Evolutionary conservation across 2,329 filamentous ascomycete species (phyloP), one percentile per base, ranked within the genome.

Genomic region (Myriosclerotinia curreyana): DNA sequence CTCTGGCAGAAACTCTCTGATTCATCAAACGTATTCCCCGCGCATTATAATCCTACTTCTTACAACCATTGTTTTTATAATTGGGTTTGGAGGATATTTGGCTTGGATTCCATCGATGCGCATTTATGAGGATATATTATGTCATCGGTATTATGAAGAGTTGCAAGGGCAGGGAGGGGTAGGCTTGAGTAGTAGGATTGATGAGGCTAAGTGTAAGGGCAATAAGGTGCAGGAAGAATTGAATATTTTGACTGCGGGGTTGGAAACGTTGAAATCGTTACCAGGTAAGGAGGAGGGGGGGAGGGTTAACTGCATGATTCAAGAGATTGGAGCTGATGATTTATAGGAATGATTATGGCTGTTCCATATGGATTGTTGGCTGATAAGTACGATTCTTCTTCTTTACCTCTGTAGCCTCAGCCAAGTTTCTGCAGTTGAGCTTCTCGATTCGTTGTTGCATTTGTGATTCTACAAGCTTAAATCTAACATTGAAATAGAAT

Each of bases 121-220:
- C 51, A 71, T 77, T 36, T 74, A 73, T 49, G 77, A 79, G 65
- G 75, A 78, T 67, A 75, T 78, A 42, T 67, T 78, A 25, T 79
- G 77, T 67, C 76, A 74, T 61, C 74, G 76, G 60, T 78, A 77
- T 62, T 74, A 72, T 59, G 68, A 72, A n/a, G 52, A 66, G 20
- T 46, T 70, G 22, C 51, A 68, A 28, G 69, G 70, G 14, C 64
- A 55, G 5, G 69, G 62, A 17, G 67, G 68, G 51, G 70, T 74
- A 50, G 67, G 67, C 5, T 63, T 70, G 14, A 61, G 66, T 12
- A 66, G 62, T 34, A 53, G 60, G 2, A 77, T 79, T 46, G 73
- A 76, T 36, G 77, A 79, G 67, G 66, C 50, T 11, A 54, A 73
- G 54, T 79, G 77, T 67, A 79, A 78, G 67, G 72, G 66, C 5